Evolutionary conservation across 202 grass and related monocot species (phyloP).

Genomic region (Panicum virgatum): DNA sequence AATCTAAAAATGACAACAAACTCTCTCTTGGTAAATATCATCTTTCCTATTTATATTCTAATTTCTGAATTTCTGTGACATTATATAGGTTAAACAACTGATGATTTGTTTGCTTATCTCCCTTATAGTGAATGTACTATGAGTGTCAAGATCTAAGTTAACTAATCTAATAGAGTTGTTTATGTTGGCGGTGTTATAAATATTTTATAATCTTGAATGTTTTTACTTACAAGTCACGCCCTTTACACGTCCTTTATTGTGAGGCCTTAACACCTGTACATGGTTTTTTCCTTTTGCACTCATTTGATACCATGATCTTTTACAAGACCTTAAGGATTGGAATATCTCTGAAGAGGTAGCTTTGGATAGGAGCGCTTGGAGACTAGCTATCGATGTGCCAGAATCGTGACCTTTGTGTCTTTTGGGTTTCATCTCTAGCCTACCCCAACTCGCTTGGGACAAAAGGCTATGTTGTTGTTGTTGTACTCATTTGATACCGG

Average conservation of each 20-base stretch:
- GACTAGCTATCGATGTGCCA: too few relatives aligned
- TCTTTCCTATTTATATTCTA: slow-evolving; percentile 22
- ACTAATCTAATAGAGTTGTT: not conserved
- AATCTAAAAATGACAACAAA: slow-evolving; percentile 62
- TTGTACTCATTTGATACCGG: not conserved
- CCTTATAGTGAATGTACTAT: not conserved
- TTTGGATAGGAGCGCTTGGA: too few relatives aligned
- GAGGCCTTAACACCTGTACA: not conserved
- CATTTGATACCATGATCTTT: not conserved
- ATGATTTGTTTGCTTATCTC: not conserved
- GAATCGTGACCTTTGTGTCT: too few relatives aligned
- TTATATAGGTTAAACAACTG: not conserved
- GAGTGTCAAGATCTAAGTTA: slow-evolving; percentile 1
- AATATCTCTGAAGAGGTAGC: too few relatives aligned
- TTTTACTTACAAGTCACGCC: slow-evolving; percentile 7
- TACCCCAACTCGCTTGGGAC: too few relatives aligned
- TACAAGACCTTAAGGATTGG: too few relatives aligned
- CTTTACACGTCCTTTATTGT: not conserved
- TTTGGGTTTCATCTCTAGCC: too few relatives aligned
- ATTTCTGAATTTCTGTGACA: slow-evolving; percentile 27
- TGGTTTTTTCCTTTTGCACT: not conserved
- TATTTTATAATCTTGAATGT: not conserved
- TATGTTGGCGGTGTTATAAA: not conserved
- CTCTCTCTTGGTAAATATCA: slow-evolving; percentile 66
- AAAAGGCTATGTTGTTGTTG: too few relatives aligned